Percentiles rank a stretch among this genome's conserved stretches.
These are phyloP conservation scores for Calamus simplicifolius DNA, from an alignment of 176 grass and related monocot genomes.

Conservation along the genomic window DNA sequence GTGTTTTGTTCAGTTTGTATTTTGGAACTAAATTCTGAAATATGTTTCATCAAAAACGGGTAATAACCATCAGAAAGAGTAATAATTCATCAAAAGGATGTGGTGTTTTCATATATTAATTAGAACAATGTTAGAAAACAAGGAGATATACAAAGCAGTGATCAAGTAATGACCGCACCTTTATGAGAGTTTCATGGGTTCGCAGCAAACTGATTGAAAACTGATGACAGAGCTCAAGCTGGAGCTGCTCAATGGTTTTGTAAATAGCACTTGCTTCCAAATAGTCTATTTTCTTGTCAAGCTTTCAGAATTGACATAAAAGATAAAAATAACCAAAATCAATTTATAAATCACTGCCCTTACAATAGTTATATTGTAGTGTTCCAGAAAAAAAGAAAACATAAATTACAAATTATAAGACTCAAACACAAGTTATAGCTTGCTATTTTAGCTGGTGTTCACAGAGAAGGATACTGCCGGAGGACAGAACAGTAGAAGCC, in stretches of 20 bases:
- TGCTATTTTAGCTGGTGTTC: background rate
- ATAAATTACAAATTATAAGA: no score
- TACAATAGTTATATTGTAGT: no score
- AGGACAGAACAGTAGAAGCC: conserved; percentile 39
- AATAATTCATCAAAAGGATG: no score
- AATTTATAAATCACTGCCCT: no score
- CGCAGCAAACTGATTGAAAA: conserved; percentile 62
- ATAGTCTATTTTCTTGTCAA: conserved; percentile 38
- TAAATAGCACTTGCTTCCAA: conserved; percentile 55
- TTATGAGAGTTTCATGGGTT: conserved; percentile 73
- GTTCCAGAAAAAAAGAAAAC: no score
- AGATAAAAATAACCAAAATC: no score
- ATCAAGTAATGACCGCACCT: conserved; percentile 42
- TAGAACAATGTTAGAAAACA: background rate
- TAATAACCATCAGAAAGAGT: no score
- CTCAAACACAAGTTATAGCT: no score
- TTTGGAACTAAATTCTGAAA: no score
- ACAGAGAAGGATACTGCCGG: conserved; percentile 64
- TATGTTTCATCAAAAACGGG: no score
- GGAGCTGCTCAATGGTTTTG: conserved; percentile 50
- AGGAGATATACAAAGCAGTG: background rate
- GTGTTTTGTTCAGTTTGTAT: no score
- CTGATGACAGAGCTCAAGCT: conserved; percentile 51
- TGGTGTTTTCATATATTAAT: no score
- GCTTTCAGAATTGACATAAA: conserved; percentile 22